Percentiles rank a stretch among this genome's conserved stretches.
Evolutionary conservation across 2,329 filamentous ascomycete genomes (phyloP).

Genomic region (Pseudocercospora fuligena): DNA sequence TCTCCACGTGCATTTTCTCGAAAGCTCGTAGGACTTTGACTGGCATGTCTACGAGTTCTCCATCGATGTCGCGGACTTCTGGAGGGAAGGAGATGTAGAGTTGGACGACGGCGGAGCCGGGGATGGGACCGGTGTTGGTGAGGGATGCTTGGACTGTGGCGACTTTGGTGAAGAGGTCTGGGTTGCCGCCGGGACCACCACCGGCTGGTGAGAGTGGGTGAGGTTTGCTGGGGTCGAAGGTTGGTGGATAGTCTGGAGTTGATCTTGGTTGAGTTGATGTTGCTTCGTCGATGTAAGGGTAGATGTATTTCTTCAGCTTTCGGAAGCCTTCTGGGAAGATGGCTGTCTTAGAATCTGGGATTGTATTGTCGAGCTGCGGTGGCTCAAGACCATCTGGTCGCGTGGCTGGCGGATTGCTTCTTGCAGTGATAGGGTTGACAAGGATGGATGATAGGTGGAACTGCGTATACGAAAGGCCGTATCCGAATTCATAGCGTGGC

Average conservation of each 20-base stretch:
- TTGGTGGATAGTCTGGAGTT: constrained; percentile 53
- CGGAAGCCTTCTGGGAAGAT: constrained; percentile 66
- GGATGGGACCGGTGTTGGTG: constrained; percentile 64
- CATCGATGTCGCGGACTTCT: constrained; percentile 33
- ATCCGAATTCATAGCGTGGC: constrained; percentile 86
- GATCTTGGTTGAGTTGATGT: constrained; percentile 49
- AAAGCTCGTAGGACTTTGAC: constrained; percentile 51
- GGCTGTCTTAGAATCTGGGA: constrained; percentile 61
- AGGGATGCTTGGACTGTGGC: constrained; percentile 58
- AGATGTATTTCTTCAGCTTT: constrained; percentile 71
- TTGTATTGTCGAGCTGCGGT: constrained; percentile 59
- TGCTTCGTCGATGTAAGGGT: constrained; percentile 67
- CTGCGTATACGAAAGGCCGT: constrained; percentile 78
- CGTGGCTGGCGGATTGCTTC: constrained; percentile 38
- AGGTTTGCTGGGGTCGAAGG: constrained; percentile 49
- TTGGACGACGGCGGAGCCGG: constrained; percentile 61
- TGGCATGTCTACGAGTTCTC: constrained; percentile 49
- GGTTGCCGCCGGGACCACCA: constrained; percentile 71
- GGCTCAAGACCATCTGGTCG: constrained; percentile 52
- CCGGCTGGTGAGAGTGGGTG: constrained; percentile 66
- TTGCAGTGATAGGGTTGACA: constrained; percentile 47
- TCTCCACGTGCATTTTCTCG: constrained; percentile 47
- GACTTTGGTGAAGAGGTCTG: constrained; percentile 65
- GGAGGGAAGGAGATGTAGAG: constrained; percentile 57
- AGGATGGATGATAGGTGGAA: constrained; percentile 66